These are phyloP conservation scores for Breynia disticha DNA, from an alignment of 441 rosid species.

Conservation along the genomic window DNA sequence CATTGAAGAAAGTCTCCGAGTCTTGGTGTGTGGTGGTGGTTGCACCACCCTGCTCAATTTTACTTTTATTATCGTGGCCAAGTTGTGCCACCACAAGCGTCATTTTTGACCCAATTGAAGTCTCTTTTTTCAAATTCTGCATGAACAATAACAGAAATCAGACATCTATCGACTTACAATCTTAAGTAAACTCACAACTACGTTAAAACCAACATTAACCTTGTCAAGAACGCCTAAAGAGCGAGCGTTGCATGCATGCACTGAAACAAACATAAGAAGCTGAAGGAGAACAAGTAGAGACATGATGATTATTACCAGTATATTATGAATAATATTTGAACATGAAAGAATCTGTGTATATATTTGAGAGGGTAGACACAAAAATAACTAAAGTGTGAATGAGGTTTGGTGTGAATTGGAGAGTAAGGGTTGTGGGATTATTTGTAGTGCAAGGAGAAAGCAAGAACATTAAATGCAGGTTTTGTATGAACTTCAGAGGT, in stretches of 20 bases:
- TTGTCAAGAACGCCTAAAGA: constrained; percentile 14
- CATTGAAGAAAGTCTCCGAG: background rate
- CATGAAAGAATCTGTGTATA: background rate
- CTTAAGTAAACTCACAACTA: no score
- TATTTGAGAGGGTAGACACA: background rate
- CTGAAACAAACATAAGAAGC: constrained; percentile 19
- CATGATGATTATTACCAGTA: no score
- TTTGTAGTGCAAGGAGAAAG: constrained; percentile 29
- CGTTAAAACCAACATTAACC: background rate
- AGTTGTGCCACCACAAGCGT: constrained; percentile 7
- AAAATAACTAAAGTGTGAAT: background rate
- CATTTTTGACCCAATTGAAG: constrained; percentile 8
- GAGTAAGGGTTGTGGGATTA: constrained; percentile 13
- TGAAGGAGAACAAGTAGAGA: constrained; percentile 7
- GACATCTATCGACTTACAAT: no score
- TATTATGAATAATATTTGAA: background rate
- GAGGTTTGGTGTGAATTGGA: constrained; percentile 9
- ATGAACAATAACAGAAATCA: background rate
- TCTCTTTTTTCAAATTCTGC: constrained; percentile 17
- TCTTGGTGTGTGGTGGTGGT: constrained; percentile 5
- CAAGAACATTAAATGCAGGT: constrained; percentile 45
- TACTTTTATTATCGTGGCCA: constrained; percentile 1
- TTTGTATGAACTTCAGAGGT: constrained; percentile 26
- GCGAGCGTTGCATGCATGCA: constrained; percentile 49
- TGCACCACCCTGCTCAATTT: constrained; percentile 15